These are phyloP conservation scores for Geotrichum bryndzae DNA, from an alignment of 1,139 yeast species.

Conservation along the genomic window DNA sequence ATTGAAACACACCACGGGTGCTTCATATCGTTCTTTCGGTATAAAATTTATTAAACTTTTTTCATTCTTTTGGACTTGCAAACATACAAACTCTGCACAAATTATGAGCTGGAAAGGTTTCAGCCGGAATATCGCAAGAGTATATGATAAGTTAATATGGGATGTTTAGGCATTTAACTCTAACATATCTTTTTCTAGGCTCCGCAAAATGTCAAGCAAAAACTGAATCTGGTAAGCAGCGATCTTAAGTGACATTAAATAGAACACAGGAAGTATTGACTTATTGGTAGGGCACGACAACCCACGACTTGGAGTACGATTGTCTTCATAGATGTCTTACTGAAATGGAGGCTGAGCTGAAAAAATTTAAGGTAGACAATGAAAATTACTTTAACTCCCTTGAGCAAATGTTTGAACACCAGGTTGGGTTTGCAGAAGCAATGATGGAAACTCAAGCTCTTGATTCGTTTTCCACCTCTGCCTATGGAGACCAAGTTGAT, in stretches of 20 bases:
- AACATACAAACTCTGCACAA: no score
- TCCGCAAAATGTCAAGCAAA: constrained; percentile 39
- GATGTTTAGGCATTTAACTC: not conserved
- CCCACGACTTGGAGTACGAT: constrained; percentile 78
- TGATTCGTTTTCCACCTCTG: constrained; percentile 71
- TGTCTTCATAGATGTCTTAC: constrained; percentile 95
- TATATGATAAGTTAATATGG: constrained; percentile 23
- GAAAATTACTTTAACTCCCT: constrained; percentile 84
- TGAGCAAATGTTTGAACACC: constrained; percentile 86
- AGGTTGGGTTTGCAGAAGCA: constrained; percentile 69
- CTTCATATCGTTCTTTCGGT: no score
- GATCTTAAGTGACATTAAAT: not conserved
- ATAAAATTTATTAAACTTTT: not conserved
- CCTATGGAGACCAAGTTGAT: not conserved
- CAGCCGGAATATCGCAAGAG: constrained; percentile 73
- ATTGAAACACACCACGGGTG: no score
- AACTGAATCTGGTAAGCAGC: constrained; percentile 34
- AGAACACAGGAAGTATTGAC: not conserved
- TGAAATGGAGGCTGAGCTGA: constrained; percentile 83
- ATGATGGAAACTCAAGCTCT: constrained; percentile 61
- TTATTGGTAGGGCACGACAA: constrained; percentile 54
- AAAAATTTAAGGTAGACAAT: constrained; percentile 82
- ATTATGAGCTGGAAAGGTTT: constrained; percentile 89
- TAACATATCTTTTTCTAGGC: constrained; percentile 40
- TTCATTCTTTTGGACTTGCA: no score